Conservation (phyloP, 1,139 yeast genomes). For the Candida sp. region DNA sequence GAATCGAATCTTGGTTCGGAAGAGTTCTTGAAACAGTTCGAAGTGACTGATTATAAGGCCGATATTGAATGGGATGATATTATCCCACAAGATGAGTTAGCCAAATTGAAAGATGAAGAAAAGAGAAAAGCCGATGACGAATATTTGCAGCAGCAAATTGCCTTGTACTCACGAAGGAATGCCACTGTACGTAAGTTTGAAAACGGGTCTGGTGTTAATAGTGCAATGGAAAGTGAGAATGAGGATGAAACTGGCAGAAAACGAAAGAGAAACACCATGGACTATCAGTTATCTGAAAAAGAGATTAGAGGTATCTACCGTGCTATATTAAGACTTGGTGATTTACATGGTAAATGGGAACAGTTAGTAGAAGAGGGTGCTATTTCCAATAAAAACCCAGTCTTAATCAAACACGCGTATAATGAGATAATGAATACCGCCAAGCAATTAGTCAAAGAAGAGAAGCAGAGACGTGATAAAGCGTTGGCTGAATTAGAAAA, state of each 20-base stretch:
- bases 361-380: constrained; percentile 89
- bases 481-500: constrained; percentile 58
- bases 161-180: constrained; percentile 78
- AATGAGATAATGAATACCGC: constrained; percentile 66
- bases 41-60: constrained; percentile 97
- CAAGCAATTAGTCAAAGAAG: constrained; percentile 58
- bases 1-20: constrained; percentile 98
- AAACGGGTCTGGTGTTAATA: constrained; percentile 26
- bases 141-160: constrained; percentile 84
- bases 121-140: constrained; percentile 82
- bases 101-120: constrained; percentile 88
- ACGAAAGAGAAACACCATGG: constrained; percentile 36
- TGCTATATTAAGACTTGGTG: constrained; percentile 80
- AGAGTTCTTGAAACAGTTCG: constrained; percentile 95
- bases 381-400: constrained; percentile 81
- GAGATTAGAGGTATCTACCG: constrained; percentile 87
- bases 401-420: constrained; percentile 73
- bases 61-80: constrained; percentile 99
- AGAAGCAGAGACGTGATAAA: constrained; percentile 58
- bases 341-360: constrained; percentile 78
- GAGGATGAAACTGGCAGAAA: constrained; percentile 20
- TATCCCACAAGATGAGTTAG: constrained; percentile 92
- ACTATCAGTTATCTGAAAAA: constrained; percentile 70
- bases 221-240: constrained; percentile 21
- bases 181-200: constrained; percentile 64